Evolutionary conservation across 306 rosid species (phyloP).

Genomic region (Cajanus cajan): DNA sequence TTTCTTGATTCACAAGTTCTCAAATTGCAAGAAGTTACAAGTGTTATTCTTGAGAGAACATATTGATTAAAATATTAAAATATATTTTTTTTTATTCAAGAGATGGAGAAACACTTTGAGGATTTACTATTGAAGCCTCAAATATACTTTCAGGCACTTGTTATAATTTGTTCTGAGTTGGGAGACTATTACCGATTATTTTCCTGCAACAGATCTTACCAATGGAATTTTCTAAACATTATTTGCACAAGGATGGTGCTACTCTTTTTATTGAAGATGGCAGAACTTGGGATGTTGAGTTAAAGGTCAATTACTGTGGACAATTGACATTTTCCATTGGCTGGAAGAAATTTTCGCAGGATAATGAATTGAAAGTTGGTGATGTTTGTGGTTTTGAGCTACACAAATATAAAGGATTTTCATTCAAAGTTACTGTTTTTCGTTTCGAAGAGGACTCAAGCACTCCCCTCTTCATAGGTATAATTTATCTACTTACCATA

Average conservation of each 20-base stretch:
- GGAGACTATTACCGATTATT: background rate
- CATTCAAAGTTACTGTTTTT: constrained; percentile 14
- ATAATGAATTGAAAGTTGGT: constrained; percentile 1
- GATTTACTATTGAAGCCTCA: background rate
- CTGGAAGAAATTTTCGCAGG: background rate
- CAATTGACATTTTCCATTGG: background rate
- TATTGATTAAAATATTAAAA: background rate
- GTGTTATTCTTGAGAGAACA: too few relatives aligned
- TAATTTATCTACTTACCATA: background rate
- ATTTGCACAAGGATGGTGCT: background rate
- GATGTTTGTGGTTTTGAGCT: constrained; percentile 31
- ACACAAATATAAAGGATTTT: background rate
- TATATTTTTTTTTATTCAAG: background rate
- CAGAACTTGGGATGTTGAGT: background rate
- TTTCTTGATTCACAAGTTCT: too few relatives aligned
- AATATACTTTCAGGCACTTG: background rate
- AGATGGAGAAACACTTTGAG: too few relatives aligned
- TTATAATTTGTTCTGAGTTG: background rate
- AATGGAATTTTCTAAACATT: background rate
- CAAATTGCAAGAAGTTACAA: too few relatives aligned
- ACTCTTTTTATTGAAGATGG: background rate
- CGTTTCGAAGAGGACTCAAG: background rate
- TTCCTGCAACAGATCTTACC: constrained; percentile 2
- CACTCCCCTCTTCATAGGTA: constrained; percentile 11
- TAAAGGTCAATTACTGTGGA: background rate